These are phyloP conservation scores for Boletus sp. DNA, from an alignment of 768 basidiomycete species.

Conservation along the genomic window DNA sequence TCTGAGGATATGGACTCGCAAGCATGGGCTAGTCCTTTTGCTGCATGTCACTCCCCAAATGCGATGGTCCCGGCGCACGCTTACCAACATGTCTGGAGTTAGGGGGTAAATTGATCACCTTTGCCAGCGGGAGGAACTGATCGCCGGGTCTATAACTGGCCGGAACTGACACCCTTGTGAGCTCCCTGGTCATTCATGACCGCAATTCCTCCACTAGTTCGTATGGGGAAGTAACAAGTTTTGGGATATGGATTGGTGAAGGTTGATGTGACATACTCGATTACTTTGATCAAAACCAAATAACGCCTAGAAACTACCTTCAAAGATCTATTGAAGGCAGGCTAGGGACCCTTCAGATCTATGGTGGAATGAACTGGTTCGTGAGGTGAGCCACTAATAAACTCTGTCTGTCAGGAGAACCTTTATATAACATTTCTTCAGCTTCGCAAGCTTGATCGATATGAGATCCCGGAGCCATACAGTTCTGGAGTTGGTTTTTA, in stretches of 20 bases:
- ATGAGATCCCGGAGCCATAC: constrained; percentile 36
- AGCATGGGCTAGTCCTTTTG: constrained; percentile 51
- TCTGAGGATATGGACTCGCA: constrained; percentile 39
- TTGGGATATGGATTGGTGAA: constrained; percentile 46
- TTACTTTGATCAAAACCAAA: background rate
- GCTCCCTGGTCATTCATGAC: constrained; percentile 6
- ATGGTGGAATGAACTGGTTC: constrained; percentile 42
- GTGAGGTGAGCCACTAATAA: constrained; percentile 33
- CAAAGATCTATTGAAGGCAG: constrained; percentile 31
- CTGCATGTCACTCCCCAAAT: constrained; percentile 31
- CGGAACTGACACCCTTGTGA: constrained; percentile 45
- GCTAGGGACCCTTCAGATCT: constrained; percentile 19
- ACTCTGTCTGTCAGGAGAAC: background rate
- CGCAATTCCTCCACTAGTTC: constrained; percentile 4
- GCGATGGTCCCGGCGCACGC: background rate
- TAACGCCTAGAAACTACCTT: constrained; percentile 38
- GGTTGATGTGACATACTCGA: constrained; percentile 23
- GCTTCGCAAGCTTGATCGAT: constrained; percentile 33
- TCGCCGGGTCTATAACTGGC: constrained; percentile 33
- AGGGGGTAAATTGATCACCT: constrained; percentile 52
- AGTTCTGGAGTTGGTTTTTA: constrained; percentile 42
- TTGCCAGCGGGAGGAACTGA: constrained; percentile 37
- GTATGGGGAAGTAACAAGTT: constrained; percentile 38
- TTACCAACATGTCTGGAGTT: background rate
- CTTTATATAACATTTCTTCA: constrained; percentile 14